A percentile compares a stretch with the other conserved stretches of the same genome.
Conservation (phyloP, 345 rosid genomes). For the Eucalyptus polybractea region DNA sequence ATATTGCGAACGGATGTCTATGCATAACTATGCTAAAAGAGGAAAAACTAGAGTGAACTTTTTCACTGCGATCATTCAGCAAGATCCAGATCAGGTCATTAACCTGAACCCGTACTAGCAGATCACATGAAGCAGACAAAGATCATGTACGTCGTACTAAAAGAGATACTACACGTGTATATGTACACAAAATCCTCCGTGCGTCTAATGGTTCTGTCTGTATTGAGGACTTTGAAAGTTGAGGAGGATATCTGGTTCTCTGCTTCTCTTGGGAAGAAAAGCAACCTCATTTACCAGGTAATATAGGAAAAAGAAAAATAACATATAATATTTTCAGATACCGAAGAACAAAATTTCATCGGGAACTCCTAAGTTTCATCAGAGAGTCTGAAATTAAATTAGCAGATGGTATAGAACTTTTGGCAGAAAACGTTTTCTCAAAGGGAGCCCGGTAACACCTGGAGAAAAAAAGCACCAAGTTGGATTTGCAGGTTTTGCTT, state of each 20-base stretch:
- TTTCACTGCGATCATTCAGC: neutral
- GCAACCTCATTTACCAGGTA: neutral
- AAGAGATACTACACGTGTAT: neutral
- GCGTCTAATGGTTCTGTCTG: neutral
- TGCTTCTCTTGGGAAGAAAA: neutral
- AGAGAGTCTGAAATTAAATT: neutral
- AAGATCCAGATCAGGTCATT: neutral
- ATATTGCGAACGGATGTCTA: neutral
- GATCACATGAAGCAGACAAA: neutral
- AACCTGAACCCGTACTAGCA: neutral
- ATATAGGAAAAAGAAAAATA: neutral
- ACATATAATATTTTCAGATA: neutral
- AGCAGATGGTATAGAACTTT: neutral
- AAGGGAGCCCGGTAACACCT: neutral
- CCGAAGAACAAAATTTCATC: neutral
- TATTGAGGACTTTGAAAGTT: neutral
- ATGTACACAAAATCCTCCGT: neutral
- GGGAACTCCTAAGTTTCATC: neutral
- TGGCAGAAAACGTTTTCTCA: neutral
- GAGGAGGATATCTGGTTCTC: neutral
- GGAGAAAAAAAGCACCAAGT: neutral
- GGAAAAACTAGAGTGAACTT: neutral
- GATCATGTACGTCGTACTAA: neutral
- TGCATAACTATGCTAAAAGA: neutral
- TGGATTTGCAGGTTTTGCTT: neutral